Evolutionary conservation across 495 filamentous ascomycete genomes (phyloP).

Genomic region (Tuber calosporum): DNA sequence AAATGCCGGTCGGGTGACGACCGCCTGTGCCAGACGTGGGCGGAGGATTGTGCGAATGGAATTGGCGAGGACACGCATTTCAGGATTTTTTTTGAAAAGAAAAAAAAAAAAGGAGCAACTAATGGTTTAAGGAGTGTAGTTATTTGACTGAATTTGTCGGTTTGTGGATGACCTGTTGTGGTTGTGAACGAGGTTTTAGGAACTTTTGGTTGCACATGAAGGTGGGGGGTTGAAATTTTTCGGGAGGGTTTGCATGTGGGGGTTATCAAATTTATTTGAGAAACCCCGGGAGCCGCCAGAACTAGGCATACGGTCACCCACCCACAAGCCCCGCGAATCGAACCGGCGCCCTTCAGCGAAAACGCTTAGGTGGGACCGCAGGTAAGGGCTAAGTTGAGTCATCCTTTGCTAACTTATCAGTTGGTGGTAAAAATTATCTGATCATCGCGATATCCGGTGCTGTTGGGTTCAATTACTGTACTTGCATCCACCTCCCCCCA

Average conservation of each 20-base stretch:
- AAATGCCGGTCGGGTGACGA: slow-evolving; percentile 13
- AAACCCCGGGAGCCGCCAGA: too few relatives aligned
- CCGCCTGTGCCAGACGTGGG: neutral
- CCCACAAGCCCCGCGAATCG: too few relatives aligned
- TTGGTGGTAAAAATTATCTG: neutral
- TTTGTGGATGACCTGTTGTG: neutral
- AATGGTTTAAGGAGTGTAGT: slow-evolving; percentile 2
- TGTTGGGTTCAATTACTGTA: neutral
- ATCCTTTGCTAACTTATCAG: neutral
- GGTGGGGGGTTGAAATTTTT: too few relatives aligned
- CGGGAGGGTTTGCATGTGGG: neutral
- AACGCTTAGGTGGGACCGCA: too few relatives aligned
- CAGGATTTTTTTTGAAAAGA: neutral
- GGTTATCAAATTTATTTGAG: too few relatives aligned
- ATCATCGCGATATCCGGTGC: neutral
- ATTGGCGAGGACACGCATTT: slow-evolving; percentile 23
- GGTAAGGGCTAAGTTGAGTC: neutral
- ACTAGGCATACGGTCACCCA: too few relatives aligned
- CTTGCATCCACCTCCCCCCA: too few relatives aligned
- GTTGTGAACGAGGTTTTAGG: neutral
- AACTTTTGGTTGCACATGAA: neutral
- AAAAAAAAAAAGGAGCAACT: neutral
- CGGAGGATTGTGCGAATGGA: slow-evolving; percentile 22
- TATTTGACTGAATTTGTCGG: neutral
- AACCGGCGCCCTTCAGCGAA: too few relatives aligned